These are phyloP conservation scores for Sporothrix protearum DNA, from an alignment of 2,329 filamentous ascomycete genomes.

Conservation along the genomic window DNA sequence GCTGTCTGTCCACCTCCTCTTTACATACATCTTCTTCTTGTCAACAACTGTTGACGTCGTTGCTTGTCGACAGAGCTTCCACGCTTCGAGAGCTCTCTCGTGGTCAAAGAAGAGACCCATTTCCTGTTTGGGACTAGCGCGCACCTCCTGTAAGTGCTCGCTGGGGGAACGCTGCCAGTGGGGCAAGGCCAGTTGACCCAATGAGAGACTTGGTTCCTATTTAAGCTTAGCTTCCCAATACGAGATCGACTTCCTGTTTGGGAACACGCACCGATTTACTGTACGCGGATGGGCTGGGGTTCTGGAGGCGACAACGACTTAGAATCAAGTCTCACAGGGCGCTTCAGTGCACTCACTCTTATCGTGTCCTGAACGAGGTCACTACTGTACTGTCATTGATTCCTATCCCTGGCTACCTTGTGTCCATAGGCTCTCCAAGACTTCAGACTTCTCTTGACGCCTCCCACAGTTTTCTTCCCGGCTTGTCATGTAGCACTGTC, in stretches of 20 bases:
- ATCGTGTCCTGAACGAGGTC: no score
- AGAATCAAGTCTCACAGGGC: no score
- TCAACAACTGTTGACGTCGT: background rate
- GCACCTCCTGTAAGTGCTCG: background rate
- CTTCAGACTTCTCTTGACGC: background rate
- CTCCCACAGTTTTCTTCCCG: background rate
- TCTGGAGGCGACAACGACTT: no score
- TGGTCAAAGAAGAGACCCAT: background rate
- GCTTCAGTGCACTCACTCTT: no score
- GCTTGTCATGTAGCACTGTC: background rate
- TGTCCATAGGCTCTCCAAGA: no score
- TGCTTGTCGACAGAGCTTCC: background rate
- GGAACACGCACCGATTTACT: background rate
- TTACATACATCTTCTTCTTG: background rate
- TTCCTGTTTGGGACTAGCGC: background rate
- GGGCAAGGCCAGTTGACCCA: no score
- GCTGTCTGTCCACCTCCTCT: slow-evolving; percentile 27
- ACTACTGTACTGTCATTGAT: background rate
- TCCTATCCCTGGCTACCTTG: background rate
- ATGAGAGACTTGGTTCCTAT: background rate
- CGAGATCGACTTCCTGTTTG: slow-evolving; percentile 4
- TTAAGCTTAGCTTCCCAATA: background rate
- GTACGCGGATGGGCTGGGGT: no score
- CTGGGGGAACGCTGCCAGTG: no score
- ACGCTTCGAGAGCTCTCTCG: background rate